Evolutionary conservation across 257 asterid genomes (phyloP).

Genomic region (Catharanthus roseus): DNA sequence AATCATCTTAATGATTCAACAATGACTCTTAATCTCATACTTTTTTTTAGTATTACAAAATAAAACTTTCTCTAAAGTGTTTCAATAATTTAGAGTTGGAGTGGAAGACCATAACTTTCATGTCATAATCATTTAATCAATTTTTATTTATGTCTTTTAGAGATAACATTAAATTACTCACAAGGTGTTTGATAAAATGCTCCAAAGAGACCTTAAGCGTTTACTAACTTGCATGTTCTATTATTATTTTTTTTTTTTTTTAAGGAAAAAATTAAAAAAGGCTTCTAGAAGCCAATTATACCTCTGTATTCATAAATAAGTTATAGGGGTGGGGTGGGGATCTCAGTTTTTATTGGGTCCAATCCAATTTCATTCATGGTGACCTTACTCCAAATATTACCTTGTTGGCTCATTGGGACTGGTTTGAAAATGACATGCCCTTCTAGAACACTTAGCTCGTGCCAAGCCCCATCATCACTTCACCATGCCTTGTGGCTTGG

Average conservation of each 20-base stretch:
- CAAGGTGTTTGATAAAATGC: neutral
- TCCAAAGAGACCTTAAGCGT: neutral
- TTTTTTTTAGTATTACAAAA: neutral
- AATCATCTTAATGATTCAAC: no score
- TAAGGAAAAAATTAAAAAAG: no score
- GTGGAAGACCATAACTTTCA: slow-evolving; percentile 15
- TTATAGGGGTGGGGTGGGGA: no score
- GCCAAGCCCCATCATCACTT: no score
- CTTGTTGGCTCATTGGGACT: slow-evolving; percentile 1
- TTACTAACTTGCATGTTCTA: neutral
- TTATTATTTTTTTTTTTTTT: no score
- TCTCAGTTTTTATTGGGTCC: neutral
- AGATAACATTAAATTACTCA: neutral
- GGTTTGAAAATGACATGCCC: slow-evolving; percentile 21
- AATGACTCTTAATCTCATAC: neutral
- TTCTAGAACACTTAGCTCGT: slow-evolving; percentile 36
- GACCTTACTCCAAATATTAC: slow-evolving; percentile 25
- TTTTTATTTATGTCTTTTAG: neutral
- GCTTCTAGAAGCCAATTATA: slow-evolving; percentile 4
- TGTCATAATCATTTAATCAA: neutral
- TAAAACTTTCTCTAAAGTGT: neutral
- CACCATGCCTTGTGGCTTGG: neutral
- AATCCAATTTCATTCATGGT: neutral
- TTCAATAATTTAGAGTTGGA: neutral
- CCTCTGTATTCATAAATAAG: no score